These are phyloP conservation scores for Boeremia lycopersici DNA, from an alignment of 2,329 filamentous ascomycete species.

Conservation along the genomic window DNA sequence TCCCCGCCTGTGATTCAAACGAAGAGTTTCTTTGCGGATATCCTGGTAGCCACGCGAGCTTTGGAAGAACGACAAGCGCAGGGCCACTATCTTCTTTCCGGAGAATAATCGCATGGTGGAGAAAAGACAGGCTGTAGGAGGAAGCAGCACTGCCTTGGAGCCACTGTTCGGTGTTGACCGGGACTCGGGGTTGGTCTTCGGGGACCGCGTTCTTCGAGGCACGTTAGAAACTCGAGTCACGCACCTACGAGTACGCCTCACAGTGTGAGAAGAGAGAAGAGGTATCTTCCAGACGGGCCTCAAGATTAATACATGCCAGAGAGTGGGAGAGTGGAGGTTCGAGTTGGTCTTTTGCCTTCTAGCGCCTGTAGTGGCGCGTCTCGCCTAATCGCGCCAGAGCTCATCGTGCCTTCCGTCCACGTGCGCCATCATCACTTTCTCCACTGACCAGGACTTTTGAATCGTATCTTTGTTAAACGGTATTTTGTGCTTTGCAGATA, in stretches of 20 bases:
- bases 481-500: constrained; percentile 5
- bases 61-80: not conserved
- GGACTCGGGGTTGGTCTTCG: constrained; percentile 12
- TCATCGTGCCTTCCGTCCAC: not conserved
- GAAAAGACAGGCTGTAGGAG: not conserved
- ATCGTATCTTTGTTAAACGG: not conserved
- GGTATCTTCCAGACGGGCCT: not conserved
- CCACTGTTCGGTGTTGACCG: constrained; percentile 6
- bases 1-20: not conserved
- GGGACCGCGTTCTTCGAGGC: constrained; percentile 2
- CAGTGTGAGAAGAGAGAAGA: not conserved
- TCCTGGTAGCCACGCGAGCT: not conserved
- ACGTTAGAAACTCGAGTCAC: not conserved
- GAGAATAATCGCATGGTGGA: constrained; percentile 9
- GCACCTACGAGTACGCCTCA: not conserved
- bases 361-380: constrained; percentile 1
- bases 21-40: not conserved
- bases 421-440: not conserved
- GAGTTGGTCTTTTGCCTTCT: not conserved
- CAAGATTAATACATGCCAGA: not conserved
- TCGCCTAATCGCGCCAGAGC: constrained; percentile 11
- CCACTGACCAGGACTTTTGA: not conserved
- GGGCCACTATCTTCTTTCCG: not conserved
- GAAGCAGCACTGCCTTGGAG: constrained; percentile 5
- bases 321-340: not conserved